Base-by-base conservation (phyloP, 257 asterid genomes). In the Solanum chilense region DNA sequence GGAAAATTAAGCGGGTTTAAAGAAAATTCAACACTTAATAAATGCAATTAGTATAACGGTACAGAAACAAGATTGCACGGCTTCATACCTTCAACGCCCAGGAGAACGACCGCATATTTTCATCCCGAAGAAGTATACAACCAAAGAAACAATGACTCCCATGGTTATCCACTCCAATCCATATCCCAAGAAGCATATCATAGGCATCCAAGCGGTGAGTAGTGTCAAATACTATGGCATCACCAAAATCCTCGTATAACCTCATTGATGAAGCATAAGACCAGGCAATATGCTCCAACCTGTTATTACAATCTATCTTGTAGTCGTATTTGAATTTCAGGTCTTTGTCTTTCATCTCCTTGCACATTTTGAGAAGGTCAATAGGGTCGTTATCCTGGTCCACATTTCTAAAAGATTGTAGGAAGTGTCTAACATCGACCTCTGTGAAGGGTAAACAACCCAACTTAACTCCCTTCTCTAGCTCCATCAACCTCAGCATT, bases 231-330 rank as follows among this genome's bases (percentile, higher is more conserved):
- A 97, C 98, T 87, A 96, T 94, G 39, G 98, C 95, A 89, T 97
- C 99, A 86, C 99, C 98, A 89, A 94, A 96, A 66, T 94, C 90
- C 87, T 95, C 99, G 87, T 94, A 97, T 9, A 95, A 93, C 91
- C 92, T 95, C 42, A 95, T 85, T 52, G 99, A 97, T 42, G 99
- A 96, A 84, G 98, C 97, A 91, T 97, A 94, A 37, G 99, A 97
- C 99, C 99, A 97, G 16, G 99, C 93, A 87, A 97, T 94, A 76
- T 97, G 95, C 92, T 94, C 99, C 95, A 96, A 92, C 90, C 98
- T 93, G 75, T 91, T 94, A 88, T 86, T 88, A 39, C 94, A 88
- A 93, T 96, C 99, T 75, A 94, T 91, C 15, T 95, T 94, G 89
- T 92, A 97, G 87, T 95, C 99, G 83, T 94, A 97, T 74, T 89